These are phyloP conservation scores for Alternaria solani DNA, from an alignment of 2,329 filamentous ascomycete genomes.

Conservation along the genomic window DNA sequence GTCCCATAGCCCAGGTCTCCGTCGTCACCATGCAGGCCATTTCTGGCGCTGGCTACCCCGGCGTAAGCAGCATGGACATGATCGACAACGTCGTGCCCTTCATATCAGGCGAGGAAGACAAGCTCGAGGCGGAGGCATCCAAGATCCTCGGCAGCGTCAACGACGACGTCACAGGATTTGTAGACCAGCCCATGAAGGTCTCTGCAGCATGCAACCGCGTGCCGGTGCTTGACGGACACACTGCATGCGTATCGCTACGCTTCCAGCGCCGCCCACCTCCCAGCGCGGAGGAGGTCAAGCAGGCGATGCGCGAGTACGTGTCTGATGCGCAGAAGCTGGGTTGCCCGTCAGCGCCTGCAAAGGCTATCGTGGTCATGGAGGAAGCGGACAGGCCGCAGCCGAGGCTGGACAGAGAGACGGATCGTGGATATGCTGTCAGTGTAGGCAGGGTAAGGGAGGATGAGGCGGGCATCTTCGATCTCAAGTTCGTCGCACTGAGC, in stretches of 20 bases:
- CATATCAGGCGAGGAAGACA: constrained; percentile 94
- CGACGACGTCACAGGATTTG: constrained; percentile 74
- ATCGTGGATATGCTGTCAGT: constrained; percentile 87
- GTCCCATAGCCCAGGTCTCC: constrained; percentile 76
- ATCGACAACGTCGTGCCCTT: constrained; percentile 95
- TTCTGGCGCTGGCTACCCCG: constrained; percentile 89
- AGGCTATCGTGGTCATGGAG: constrained; percentile 87
- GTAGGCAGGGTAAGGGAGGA: constrained; percentile 89
- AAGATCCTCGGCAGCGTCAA: constrained; percentile 89
- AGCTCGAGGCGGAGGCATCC: constrained; percentile 90
- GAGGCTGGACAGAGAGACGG: constrained; percentile 83
- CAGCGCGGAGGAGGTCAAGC: constrained; percentile 76
- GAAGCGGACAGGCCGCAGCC: constrained; percentile 92
- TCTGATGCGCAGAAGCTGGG: constrained; percentile 83
- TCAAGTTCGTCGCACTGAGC: constrained; percentile 93
- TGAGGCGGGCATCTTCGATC: constrained; percentile 87
- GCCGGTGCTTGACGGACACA: constrained; percentile 94
- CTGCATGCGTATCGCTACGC: constrained; percentile 86
- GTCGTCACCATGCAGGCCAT: constrained; percentile 96
- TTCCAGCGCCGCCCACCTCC: constrained; percentile 81
- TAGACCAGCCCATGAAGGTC: constrained; percentile 79
- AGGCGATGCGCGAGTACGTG: constrained; percentile 80
- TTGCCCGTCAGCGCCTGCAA: constrained; percentile 83
- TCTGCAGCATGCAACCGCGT: constrained; percentile 93
- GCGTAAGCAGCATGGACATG: constrained; percentile 91